Conservation (phyloP, 345 rosid species). For the Populus davidiana region DNA sequence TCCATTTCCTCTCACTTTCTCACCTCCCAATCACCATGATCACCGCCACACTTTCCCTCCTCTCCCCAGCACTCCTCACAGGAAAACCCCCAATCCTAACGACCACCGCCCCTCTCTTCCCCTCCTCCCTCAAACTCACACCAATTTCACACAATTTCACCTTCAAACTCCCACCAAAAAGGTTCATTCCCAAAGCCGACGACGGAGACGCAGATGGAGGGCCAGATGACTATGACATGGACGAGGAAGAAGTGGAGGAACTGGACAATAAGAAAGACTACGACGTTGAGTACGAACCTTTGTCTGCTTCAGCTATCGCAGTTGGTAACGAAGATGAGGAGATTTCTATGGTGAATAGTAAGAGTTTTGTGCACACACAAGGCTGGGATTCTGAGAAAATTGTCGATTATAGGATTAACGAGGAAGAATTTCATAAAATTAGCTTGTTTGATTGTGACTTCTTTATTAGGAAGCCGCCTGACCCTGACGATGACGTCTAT, state of each 20-base stretch:
- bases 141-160: conserved; percentile 17
- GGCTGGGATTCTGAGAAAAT: conserved; percentile 91
- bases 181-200: conserved; percentile 53
- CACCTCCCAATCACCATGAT: conserved; percentile 23
- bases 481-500: conserved; percentile 86
- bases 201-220: conserved; percentile 71
- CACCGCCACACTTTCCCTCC: conserved; percentile 31
- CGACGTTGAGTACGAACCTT: conserved; percentile 82
- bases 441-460: conserved; percentile 85
- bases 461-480: conserved; percentile 92
- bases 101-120: conserved; percentile 11
- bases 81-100: conserved; percentile 21
- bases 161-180: conserved; percentile 19
- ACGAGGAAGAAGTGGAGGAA: conserved; percentile 84
- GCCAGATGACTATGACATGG: conserved; percentile 72
- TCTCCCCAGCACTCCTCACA: conserved; percentile 28
- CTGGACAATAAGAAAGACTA: conserved; percentile 85
- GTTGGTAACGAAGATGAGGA: conserved; percentile 45
- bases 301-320: conserved; percentile 25
- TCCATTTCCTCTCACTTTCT: background rate
- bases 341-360: conserved; percentile 64
- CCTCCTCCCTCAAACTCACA: conserved; percentile 17
- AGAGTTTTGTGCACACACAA: conserved; percentile 65
- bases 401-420: conserved; percentile 85
- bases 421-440: conserved; percentile 86